Conservation (phyloP, 2,329 filamentous ascomycete genomes). For the Phialocephala subalpina region DNA sequence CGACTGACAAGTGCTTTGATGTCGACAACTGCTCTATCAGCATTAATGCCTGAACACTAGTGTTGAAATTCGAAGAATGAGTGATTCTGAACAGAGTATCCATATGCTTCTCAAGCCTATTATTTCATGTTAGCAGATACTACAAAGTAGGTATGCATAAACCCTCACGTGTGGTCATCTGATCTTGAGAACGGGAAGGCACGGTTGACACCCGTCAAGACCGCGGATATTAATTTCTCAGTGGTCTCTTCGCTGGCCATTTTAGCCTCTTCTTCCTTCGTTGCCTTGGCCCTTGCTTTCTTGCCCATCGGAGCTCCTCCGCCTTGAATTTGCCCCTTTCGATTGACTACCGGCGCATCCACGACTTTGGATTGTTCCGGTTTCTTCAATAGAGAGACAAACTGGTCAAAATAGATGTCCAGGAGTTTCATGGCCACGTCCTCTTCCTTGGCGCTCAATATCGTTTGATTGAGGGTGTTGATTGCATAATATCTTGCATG, state of each 20-base stretch:
- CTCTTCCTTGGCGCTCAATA: slow-evolving; percentile 85
- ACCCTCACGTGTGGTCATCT: slow-evolving; percentile 73
- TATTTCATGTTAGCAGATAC: slow-evolving; percentile 34
- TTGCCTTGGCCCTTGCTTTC: slow-evolving; percentile 53
- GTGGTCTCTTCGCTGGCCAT: slow-evolving; percentile 58
- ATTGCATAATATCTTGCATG: slow-evolving; percentile 95
- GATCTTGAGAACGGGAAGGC: slow-evolving; percentile 91
- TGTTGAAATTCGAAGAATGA: slow-evolving; percentile 99
- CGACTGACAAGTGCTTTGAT: slow-evolving; percentile 80
- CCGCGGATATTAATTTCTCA: slow-evolving; percentile 91
- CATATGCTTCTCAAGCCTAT: slow-evolving; percentile 83
- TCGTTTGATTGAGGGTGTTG: slow-evolving; percentile 97
- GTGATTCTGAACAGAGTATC: slow-evolving; percentile 96
- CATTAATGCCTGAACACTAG: slow-evolving; percentile 92
- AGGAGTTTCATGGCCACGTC: slow-evolving; percentile 81
- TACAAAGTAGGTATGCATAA: not conserved
- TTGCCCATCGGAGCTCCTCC: slow-evolving; percentile 60
- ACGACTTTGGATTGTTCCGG: slow-evolving; percentile 47
- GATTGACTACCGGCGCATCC: slow-evolving; percentile 53
- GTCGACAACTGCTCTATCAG: slow-evolving; percentile 91
- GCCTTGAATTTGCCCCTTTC: slow-evolving; percentile 59
- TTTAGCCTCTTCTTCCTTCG: slow-evolving; percentile 49
- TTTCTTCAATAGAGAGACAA: slow-evolving; percentile 80
- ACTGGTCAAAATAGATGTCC: slow-evolving; percentile 91
- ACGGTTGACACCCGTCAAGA: slow-evolving; percentile 94